Conservation (phyloP, 1,284 basidiomycete genomes). For the Stygiomarasmius scandens region DNA sequence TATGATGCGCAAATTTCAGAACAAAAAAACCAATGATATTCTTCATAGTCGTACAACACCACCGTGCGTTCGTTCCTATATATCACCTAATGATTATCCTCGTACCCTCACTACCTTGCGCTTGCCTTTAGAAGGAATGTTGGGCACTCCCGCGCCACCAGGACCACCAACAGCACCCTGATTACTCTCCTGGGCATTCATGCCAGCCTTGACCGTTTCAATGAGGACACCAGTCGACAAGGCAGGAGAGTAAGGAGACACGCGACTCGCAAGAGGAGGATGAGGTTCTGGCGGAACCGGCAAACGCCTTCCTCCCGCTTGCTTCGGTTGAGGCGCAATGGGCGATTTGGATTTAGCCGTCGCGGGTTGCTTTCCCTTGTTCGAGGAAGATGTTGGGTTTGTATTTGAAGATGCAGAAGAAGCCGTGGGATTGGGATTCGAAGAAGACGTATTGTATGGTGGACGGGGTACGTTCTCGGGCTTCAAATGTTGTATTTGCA, state of each 20-base stretch:
- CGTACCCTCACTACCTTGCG: slow-evolving; percentile 80
- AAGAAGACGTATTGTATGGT: slow-evolving; percentile 53
- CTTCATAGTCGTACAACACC: not conserved
- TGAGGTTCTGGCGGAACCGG: slow-evolving; percentile 58
- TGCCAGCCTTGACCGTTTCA: slow-evolving; percentile 79
- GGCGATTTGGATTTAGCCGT: slow-evolving; percentile 32
- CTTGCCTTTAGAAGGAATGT: slow-evolving; percentile 57
- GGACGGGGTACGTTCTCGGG: slow-evolving; percentile 71
- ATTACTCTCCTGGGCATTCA: slow-evolving; percentile 59
- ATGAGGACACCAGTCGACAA: slow-evolving; percentile 73
- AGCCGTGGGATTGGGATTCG: slow-evolving; percentile 24
- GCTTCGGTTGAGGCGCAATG: slow-evolving; percentile 34
- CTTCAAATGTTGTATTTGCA: slow-evolving; percentile 75
- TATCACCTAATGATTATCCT: slow-evolving; percentile 34
- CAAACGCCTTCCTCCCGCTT: slow-evolving; percentile 24
- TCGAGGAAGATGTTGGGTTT: slow-evolving; percentile 21
- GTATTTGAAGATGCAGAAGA: slow-evolving; percentile 21
- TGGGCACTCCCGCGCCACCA: not conserved
- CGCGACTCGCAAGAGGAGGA: slow-evolving; percentile 53
- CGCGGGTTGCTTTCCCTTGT: slow-evolving; percentile 37
- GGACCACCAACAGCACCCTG: slow-evolving; percentile 26
- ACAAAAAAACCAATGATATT: not conserved
- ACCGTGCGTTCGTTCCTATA: not conserved
- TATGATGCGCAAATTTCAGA: not conserved
- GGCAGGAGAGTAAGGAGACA: slow-evolving; percentile 71